Evolutionary conservation across 306 rosid species (phyloP).

Genomic region (Begonia peltatifolia): DNA sequence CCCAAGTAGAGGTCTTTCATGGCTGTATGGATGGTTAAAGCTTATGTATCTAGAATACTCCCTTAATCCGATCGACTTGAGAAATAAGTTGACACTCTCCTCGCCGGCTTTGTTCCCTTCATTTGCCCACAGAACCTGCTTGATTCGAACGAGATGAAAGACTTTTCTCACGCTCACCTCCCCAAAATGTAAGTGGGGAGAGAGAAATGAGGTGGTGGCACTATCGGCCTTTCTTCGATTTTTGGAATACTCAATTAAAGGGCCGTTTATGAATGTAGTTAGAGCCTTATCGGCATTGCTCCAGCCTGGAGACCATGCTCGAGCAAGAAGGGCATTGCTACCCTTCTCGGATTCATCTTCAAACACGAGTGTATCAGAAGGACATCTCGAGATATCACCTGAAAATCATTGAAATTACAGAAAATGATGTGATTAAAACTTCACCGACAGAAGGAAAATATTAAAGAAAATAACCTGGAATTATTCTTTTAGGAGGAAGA

Average conservation of each 20-base stretch:
- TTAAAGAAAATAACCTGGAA: constrained; percentile 43
- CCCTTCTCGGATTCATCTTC: constrained; percentile 94
- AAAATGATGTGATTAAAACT: too few relatives aligned
- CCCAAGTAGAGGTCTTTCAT: constrained; percentile 81
- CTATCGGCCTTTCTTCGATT: constrained; percentile 92
- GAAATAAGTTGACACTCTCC: constrained; percentile 84
- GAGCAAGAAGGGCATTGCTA: constrained; percentile 92
- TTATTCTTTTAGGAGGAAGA: constrained; percentile 89
- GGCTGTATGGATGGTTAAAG: constrained; percentile 76
- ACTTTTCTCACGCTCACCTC: constrained; percentile 92
- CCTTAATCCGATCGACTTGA: constrained; percentile 78
- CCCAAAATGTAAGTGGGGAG: constrained; percentile 95
- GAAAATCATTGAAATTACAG: constrained; percentile 10
- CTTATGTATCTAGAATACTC: constrained; percentile 87
- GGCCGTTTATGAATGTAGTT: constrained; percentile 79
- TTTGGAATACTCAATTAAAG: constrained; percentile 60
- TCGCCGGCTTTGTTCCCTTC: constrained; percentile 79
- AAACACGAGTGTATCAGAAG: constrained; percentile 41
- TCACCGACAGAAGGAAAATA: background rate
- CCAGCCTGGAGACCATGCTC: constrained; percentile 99
- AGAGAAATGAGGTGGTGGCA: constrained; percentile 85
- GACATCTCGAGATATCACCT: constrained; percentile 70
- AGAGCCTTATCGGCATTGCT: constrained; percentile 85
- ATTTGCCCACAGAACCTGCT: constrained; percentile 88
- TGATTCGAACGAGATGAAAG: constrained; percentile 85